Conservation (phyloP, 1,139 yeast species). For the Sporopachydermia cereana region DNA sequence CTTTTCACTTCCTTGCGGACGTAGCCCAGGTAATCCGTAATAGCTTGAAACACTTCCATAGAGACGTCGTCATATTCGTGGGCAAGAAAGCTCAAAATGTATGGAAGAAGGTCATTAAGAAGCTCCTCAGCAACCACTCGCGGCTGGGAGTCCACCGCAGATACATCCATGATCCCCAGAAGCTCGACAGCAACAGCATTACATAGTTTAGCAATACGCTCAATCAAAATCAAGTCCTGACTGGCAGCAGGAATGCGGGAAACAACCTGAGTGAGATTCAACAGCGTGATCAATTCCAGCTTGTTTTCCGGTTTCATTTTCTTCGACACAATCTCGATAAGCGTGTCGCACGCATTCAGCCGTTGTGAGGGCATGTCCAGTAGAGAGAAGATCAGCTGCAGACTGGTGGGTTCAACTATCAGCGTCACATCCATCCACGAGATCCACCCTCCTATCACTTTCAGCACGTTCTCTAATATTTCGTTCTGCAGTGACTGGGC, state of each 20-base stretch:
- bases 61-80: slow-evolving; percentile 88
- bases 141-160: slow-evolving; percentile 21
- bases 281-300: slow-evolving; percentile 56
- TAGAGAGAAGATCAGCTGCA: slow-evolving; percentile 51
- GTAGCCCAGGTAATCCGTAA: slow-evolving; percentile 59
- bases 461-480: slow-evolving; percentile 47
- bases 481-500: slow-evolving; percentile 28
- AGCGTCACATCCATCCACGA: slow-evolving; percentile 91
- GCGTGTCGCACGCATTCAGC: slow-evolving; percentile 56
- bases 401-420: slow-evolving; percentile 56
- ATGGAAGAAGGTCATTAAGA: slow-evolving; percentile 60
- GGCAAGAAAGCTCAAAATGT: slow-evolving; percentile 54
- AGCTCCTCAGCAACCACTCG: slow-evolving; percentile 30
- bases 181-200: slow-evolving; percentile 73
- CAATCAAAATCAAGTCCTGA: slow-evolving; percentile 58
- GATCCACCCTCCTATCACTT: slow-evolving; percentile 72
- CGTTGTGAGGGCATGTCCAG: slow-evolving; percentile 40
- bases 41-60: slow-evolving; percentile 67
- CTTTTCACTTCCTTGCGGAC: slow-evolving; percentile 44
- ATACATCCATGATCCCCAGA: slow-evolving; percentile 49
- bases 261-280: slow-evolving; percentile 52
- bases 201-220: slow-evolving; percentile 61
- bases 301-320: slow-evolving; percentile 90
- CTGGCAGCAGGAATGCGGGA: slow-evolving; percentile 26
- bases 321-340: slow-evolving; percentile 74